A percentile compares a stretch with the other conserved stretches of the same genome.
Evolutionary conservation across 2,329 filamentous ascomycete genomes (phyloP).

Genomic region (Epichloe sibirici): DNA sequence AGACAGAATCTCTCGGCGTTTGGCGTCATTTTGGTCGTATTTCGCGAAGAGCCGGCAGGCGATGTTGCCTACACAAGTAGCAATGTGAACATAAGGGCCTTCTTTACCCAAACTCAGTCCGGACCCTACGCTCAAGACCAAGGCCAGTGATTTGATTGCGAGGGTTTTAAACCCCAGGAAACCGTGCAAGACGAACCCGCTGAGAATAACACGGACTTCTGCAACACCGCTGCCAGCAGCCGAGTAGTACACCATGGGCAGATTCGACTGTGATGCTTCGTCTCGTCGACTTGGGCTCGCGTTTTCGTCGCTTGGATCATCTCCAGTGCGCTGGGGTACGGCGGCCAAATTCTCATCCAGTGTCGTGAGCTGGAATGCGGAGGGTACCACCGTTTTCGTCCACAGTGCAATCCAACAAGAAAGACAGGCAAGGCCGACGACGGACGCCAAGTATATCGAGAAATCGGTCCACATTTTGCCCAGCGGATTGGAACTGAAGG

Average conservation of each 20-base stretch:
- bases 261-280: conserved; percentile 24
- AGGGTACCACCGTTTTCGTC: conserved; percentile 91
- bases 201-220: conserved; percentile 95
- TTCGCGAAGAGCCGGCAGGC: conserved; percentile 87
- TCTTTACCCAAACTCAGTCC: conserved; percentile 92
- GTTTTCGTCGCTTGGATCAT: conserved; percentile 31
- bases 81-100: conserved; percentile 93
- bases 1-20: conserved; percentile 85
- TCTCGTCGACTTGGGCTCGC: conserved; percentile 30
- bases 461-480: conserved; percentile 60
- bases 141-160: conserved; percentile 67
- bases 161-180: conserved; percentile 85
- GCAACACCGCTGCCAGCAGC: conserved; percentile 93
- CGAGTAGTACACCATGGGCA: conserved; percentile 88
- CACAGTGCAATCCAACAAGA: conserved; percentile 72
- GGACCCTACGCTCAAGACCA: conserved; percentile 83
- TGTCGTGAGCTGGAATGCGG: conserved; percentile 73
- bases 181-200: conserved; percentile 90
- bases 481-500: conserved; percentile 31
- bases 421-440: conserved; percentile 54
- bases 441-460: conserved; percentile 58
- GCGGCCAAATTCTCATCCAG: conserved; percentile 88
- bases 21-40: conserved; percentile 88
- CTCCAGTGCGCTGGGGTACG: conserved; percentile 24
- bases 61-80: conserved; percentile 90